A percentile compares a stretch with the other conserved stretches of the same genome.
Conservation (phyloP, 176 grass and related monocot genomes). For the Bonia amplexicaulis region DNA sequence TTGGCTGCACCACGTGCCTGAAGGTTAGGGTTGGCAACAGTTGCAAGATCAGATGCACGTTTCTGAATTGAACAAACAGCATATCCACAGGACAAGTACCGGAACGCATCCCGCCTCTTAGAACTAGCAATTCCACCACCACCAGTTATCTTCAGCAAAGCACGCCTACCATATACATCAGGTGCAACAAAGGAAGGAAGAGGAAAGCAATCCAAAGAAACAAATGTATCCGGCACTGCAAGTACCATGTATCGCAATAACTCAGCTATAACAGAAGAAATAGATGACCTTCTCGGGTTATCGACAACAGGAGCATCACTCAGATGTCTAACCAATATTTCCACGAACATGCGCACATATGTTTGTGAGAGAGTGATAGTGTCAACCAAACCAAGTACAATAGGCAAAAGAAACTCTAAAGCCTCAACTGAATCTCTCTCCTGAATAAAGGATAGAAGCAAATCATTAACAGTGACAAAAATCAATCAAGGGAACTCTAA, state of each 20-base stretch:
- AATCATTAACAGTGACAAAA: constrained; percentile 20
- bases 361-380: constrained; percentile 81
- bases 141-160: constrained; percentile 60
- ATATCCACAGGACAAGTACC: constrained; percentile 84
- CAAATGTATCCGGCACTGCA: constrained; percentile 89
- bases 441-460: constrained; percentile 44
- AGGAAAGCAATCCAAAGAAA: constrained; percentile 97
- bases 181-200: constrained; percentile 66
- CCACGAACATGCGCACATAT: constrained; percentile 73
- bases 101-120: constrained; percentile 64
- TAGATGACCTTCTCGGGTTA: constrained; percentile 55
- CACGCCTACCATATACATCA: constrained; percentile 64
- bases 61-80: constrained; percentile 78
- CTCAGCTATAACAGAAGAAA: constrained; percentile 65
- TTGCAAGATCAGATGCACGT: constrained; percentile 62
- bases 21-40: constrained; percentile 80
- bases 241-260: constrained; percentile 83
- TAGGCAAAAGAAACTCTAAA: constrained; percentile 86
- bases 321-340: constrained; percentile 58
- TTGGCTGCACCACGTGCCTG: constrained; percentile 78
- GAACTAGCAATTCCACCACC: constrained; percentile 55
- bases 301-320: constrained; percentile 51
- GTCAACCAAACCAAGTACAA: constrained; percentile 68
- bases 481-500: constrained; percentile 11
- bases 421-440: constrained; percentile 79